Conservation (phyloP, 1,139 yeast genomes). For the Spathaspora sp. region DNA sequence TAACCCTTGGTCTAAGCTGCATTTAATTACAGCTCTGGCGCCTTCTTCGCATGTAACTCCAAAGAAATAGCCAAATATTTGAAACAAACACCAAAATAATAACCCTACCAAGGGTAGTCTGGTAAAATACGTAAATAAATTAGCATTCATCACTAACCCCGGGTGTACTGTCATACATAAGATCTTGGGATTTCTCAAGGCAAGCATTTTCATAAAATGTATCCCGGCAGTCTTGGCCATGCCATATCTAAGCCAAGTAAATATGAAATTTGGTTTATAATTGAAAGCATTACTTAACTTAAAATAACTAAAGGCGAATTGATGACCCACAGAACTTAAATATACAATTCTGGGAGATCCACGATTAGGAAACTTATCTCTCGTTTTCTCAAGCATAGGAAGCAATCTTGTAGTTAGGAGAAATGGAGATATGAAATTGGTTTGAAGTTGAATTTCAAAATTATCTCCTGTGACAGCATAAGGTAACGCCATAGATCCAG, state of each 20-base stretch:
- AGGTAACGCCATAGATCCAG: constrained; percentile 82
- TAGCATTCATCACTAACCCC: constrained; percentile 81
- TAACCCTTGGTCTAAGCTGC: constrained; percentile 58
- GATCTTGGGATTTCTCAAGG: constrained; percentile 66
- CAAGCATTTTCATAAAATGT: constrained; percentile 66
- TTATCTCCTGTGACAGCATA: constrained; percentile 63
- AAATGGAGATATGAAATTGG: constrained; percentile 77
- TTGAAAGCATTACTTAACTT: constrained; percentile 53
- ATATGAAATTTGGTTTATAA: constrained; percentile 60
- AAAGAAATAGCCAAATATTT: constrained; percentile 61
- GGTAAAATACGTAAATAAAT: constrained; percentile 72
- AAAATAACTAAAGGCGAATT: constrained; percentile 52
- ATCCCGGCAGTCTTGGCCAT: constrained; percentile 80
- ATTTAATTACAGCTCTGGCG: constrained; percentile 60
- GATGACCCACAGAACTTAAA: constrained; percentile 71
- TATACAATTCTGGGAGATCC: constrained; percentile 61
- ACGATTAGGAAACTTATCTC: constrained; percentile 22
- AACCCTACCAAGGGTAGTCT: constrained; percentile 75
- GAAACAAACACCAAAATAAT: constrained; percentile 67
- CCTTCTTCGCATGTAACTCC: constrained; percentile 79
- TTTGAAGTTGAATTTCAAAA: constrained; percentile 78
- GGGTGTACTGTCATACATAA: constrained; percentile 75
- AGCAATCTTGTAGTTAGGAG: constrained; percentile 63
- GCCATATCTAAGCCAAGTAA: constrained; percentile 80
- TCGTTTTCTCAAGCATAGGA: constrained; percentile 49